Percentiles rank a stretch among this genome's conserved stretches.
Evolutionary conservation across 192 early-diverging fungal genomes (phyloP).

Genomic region (Backusella tarrabulga): DNA sequence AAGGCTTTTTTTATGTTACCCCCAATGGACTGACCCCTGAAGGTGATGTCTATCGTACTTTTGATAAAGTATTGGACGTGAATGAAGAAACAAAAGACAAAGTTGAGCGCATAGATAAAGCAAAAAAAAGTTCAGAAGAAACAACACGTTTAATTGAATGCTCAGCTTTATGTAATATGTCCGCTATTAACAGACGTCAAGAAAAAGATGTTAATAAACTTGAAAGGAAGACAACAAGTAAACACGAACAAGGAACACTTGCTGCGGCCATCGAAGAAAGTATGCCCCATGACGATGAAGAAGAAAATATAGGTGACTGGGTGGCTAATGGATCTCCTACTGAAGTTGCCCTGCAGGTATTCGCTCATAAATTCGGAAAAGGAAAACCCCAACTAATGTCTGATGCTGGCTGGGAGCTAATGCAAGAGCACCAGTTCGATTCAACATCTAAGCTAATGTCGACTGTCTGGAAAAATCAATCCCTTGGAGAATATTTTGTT

Average conservation of each 20-base stretch:
- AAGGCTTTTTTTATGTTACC: slow-evolving; percentile 67
- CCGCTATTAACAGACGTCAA: slow-evolving; percentile 51
- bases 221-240: neutral
- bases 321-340: slow-evolving; percentile 88
- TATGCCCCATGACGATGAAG: neutral
- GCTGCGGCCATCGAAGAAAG: neutral
- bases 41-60: slow-evolving; percentile 42
- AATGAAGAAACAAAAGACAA: neutral
- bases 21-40: slow-evolving; percentile 58
- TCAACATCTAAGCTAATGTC: slow-evolving; percentile 89
- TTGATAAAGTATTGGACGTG: neutral
- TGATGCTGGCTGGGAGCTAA: slow-evolving; percentile 41
- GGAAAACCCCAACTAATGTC: slow-evolving; percentile 62
- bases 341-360: slow-evolving; percentile 88
- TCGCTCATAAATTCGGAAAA: slow-evolving; percentile 76
- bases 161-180: slow-evolving; percentile 83
- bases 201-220: neutral
- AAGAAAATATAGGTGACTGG: slow-evolving; percentile 52
- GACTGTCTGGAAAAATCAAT: slow-evolving; percentile 55
- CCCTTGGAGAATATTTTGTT: slow-evolving; percentile 36
- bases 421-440: slow-evolving; percentile 70
- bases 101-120: neutral
- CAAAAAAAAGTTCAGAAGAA: neutral
- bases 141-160: slow-evolving; percentile 49
- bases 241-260: neutral